Evolutionary conservation across 2,329 filamentous ascomycete species (phyloP), one percentile per base, ranked within the genome.

Genomic region (Pyrenochaeta sp.): DNA sequence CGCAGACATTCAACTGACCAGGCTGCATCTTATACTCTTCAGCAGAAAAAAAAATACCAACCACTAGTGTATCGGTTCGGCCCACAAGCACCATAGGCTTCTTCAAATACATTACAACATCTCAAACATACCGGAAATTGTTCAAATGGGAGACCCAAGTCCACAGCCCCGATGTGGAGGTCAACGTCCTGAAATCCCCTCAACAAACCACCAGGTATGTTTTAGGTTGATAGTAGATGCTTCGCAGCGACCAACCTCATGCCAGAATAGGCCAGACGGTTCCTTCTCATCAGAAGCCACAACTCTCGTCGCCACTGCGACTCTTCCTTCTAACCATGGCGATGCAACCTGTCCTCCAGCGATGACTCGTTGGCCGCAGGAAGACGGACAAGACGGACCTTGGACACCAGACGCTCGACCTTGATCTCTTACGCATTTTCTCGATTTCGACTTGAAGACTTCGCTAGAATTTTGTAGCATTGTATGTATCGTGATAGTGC

Each of bases 141-240:
- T 39, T 36, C 32, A 21, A n/a, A 66, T 66, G 63, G 51, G 57
- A 3, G 56, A 60, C 17, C 50, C 57, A 5, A 55, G 27, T 31
- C 41, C 57, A n/a, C 58, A 67, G 42, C 60, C 61, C 3, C 56
- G 62, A 44, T 61, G 57, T 29, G 62, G 64, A 46, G 58, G 63
- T 9, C 49, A 43, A 32, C 58, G 49, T 30, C 44, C 30, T 11
- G 17, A 41, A 15, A 20, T 20, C 27, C 14, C 4, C 20, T 15
- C 43, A 14, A 29, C 27, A 2, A 9, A 21, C 9, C 33, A 27
- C 14, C 32, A 55, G 35, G 61, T 64, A 58, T 15, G 39, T 10
- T 4, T 18, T 14, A 12, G 30, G 18, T 18, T 21, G 2, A 20
- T n/a, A 2, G 1, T 9, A 4, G 10, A 7, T 23, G 15, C n/a